Base-by-base conservation (phyloP, 1,139 yeast genomes). In the Candida pseudocylindracea region DNA sequence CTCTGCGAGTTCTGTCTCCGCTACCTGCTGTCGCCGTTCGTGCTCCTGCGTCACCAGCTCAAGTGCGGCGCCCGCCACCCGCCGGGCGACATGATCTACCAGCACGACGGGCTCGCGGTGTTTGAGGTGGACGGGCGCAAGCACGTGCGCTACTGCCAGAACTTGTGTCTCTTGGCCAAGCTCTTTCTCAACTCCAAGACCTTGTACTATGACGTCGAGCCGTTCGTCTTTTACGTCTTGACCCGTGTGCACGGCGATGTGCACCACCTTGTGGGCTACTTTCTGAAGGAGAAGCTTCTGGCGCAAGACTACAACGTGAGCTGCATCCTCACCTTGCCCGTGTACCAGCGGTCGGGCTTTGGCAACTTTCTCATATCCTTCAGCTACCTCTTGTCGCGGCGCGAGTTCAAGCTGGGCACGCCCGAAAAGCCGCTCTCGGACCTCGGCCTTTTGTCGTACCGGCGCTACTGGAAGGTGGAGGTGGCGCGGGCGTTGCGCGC, bases 391-490 rank as follows among this genome's bases (percentile, higher is more conserved):
- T 52, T 88, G 32, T 67, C 85, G 2, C 57, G 78, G 35, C 60
- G 67, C 36, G 95, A 88, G 46, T 70, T 68, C 41, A 73, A 72
- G 38, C 65, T 66, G 36, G 98, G 98, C 1, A 79, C 95, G 0
- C 98, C 98, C 0, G 98, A 88, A 43, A 85, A 85, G 45, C 96
- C 98, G 0, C 57, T 88, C 34, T 74, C 92, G 42, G 91, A 78
- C 41, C 55, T 85, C 35, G 98, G 98, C 0, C 55, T 83, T 32
- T 53, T 79, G 27, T 78, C 94, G 40, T 88, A 88, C 50, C 58
- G 92, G 40, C 78, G 73, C 42, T 88, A 78, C 49, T 88, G 98
- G 96, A 72, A 67, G 41, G 53, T 71, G 2, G 57, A 74, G 7
- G 55, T 80, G 12, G 75, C 83, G 15, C 57, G 43, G 29, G 48